These are phyloP conservation scores for Dothidotthia symphoricarpi DNA, from an alignment of 2,329 filamentous ascomycete genomes.

Conservation along the genomic window DNA sequence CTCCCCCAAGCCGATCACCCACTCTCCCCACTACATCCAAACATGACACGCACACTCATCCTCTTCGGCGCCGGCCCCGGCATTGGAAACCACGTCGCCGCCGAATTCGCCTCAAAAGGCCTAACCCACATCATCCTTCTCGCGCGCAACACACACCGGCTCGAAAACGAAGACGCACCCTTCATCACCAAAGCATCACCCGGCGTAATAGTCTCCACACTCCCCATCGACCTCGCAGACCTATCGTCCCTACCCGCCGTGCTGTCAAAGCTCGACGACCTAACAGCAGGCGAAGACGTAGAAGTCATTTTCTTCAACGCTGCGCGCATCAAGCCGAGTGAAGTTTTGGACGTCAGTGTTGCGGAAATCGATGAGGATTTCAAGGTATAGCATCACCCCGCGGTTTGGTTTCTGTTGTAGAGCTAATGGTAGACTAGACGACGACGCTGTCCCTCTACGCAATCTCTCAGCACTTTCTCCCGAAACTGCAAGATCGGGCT, in stretches of 20 bases:
- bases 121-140: slow-evolving; percentile 52
- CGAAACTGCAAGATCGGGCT: slow-evolving; percentile 39
- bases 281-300: slow-evolving; percentile 36
- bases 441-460: slow-evolving; percentile 51
- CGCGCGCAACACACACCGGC: slow-evolving; percentile 44
- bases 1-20: too few species aligned
- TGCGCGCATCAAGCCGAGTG: slow-evolving; percentile 46
- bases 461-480: slow-evolving; percentile 50
- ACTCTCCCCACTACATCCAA: too few species aligned
- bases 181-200: slow-evolving; percentile 32
- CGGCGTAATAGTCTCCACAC: slow-evolving; percentile 43
- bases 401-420: background rate
- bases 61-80: slow-evolving; percentile 52
- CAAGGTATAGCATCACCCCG: slow-evolving; percentile 40
- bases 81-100: slow-evolving; percentile 47
- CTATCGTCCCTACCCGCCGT: slow-evolving; percentile 38
- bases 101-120: slow-evolving; percentile 45
- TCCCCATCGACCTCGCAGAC: slow-evolving; percentile 48
- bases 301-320: slow-evolving; percentile 56
- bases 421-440: slow-evolving; percentile 32
- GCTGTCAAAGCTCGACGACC: slow-evolving; percentile 44
- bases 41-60: slow-evolving; percentile 32
- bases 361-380: slow-evolving; percentile 53
- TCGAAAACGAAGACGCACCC: slow-evolving; percentile 39
- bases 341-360: slow-evolving; percentile 45